Base-by-base conservation (phyloP, 2,329 filamentous ascomycete genomes). In the Clonostachys byssicola region DNA sequence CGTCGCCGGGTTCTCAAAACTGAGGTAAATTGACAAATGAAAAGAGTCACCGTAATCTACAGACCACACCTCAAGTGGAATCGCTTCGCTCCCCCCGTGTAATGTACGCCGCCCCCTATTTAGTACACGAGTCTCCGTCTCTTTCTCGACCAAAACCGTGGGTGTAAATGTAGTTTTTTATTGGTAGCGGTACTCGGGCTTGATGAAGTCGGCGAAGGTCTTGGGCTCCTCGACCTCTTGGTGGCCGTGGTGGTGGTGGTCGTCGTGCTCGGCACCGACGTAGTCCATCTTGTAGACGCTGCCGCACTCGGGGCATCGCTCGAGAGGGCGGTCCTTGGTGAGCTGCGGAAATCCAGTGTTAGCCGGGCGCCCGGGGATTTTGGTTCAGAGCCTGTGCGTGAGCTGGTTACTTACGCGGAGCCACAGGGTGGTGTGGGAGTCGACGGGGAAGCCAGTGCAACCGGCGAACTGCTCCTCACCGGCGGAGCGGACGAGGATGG, bases 251-350 rank as follows among this genome's bases (percentile, higher is more conserved):
- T 73, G 61, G 54, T 59, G 57, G 54, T 61, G 73, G 67, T 89
- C 81, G 67, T 92, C 85, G 56, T 94, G 88, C 65, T 85, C 69
- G 45, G 91, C 85, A 52, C 94, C 94, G 56, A 96, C 75, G 72
- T 96, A 99, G 68, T 96, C 87, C 89, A 97, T 94, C 86, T 96
- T 95, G 80, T 95, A 92, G 58, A 94, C 89, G 69, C 85, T 89
- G 59, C 94, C 94, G 75, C 94, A 99, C 80, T 99, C 94, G 64
- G 85, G 85, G 85, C 94, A 99, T 70, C 94, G 90, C 78, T 95
- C 89, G 60, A 96, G 72, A 49, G 94, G 94, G 67, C 94, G 91
- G 50, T 94, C 85, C 65, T 89, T 89, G 67, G 88, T 87, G 64
- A 95, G 81, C 89, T 94, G 49, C 38, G 36, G 14, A 34, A 2